These are phyloP conservation scores for Skeletonema tropicum DNA, from an alignment of 108 stramenopile genomes.

Conservation along the genomic window DNA sequence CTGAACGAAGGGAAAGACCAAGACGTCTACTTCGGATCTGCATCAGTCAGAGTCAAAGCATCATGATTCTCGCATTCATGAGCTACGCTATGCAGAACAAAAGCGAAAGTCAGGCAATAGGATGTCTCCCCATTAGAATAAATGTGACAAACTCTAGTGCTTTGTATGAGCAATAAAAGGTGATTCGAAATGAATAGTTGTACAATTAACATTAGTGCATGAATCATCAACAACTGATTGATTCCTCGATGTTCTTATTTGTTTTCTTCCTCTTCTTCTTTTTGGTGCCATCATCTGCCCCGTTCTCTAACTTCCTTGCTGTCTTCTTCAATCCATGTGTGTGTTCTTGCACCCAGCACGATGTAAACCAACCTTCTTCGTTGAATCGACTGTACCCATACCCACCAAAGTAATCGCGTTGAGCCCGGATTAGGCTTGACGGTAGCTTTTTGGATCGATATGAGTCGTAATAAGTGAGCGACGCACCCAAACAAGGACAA, in stretches of 20 bases:
- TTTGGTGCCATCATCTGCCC: neutral
- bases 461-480: conserved; percentile 91
- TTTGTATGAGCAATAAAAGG: neutral
- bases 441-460: conserved; percentile 81
- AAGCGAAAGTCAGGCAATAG: neutral
- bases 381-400: conserved; percentile 89
- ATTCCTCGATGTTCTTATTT: neutral
- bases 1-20: neutral
- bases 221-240: neutral
- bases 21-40: neutral
- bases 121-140: neutral
- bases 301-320: conserved; percentile 16
- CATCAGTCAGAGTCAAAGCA: neutral
- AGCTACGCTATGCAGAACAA: neutral
- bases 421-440: conserved; percentile 90
- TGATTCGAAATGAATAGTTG: neutral
- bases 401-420: conserved; percentile 95
- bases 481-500: conserved; percentile 81
- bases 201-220: conserved; percentile 3
- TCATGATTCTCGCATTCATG: neutral
- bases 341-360: conserved; percentile 68
- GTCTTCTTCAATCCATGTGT: conserved; percentile 22
- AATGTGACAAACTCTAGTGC: neutral
- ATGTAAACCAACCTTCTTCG: conserved; percentile 58
- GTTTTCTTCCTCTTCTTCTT: neutral